Percentiles rank a stretch among this genome's conserved stretches.
phyloP scores from a whole-genome alignment of 441 rosid species.

The Pelargonium citronellum region DNA sequence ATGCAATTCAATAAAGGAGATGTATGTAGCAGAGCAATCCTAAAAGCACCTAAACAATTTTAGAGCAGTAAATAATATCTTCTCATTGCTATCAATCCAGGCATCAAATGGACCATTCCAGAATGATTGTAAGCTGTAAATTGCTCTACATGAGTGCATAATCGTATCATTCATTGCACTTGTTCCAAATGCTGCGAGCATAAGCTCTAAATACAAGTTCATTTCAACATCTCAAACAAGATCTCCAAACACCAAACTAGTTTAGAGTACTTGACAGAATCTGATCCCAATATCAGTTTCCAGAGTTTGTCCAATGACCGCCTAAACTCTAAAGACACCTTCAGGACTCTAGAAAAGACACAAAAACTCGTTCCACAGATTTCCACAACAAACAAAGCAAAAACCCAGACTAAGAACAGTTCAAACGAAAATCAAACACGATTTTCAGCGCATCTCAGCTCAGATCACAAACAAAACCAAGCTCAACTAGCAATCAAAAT shows the following conservation, averaged over 20 bases:
- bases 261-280: not conserved
- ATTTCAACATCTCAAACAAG: not conserved
- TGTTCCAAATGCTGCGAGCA: not conserved
- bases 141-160: not conserved
- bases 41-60: too few relatives aligned
- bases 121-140: too few relatives aligned
- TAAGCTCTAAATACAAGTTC: not conserved
- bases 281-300: conserved; percentile 4
- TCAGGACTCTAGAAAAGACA: too few relatives aligned
- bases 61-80: too few relatives aligned
- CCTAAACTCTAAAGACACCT: not conserved
- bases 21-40: too few relatives aligned
- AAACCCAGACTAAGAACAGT: not conserved
- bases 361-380: too few relatives aligned
- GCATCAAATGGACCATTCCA: too few relatives aligned
- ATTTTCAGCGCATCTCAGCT: not conserved
- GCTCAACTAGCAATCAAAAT: not conserved
- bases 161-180: not conserved
- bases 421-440: not conserved
- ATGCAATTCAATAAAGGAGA: too few relatives aligned
- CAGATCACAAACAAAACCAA: too few relatives aligned
- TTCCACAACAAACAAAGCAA: not conserved
- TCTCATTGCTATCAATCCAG: too few relatives aligned
- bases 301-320: not conserved
- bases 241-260: not conserved